A percentile compares a stretch with the other conserved stretches of the same genome.
phyloP scores from a whole-genome alignment of 129 eudicot genomes.

The Saussurea involucrata region DNA sequence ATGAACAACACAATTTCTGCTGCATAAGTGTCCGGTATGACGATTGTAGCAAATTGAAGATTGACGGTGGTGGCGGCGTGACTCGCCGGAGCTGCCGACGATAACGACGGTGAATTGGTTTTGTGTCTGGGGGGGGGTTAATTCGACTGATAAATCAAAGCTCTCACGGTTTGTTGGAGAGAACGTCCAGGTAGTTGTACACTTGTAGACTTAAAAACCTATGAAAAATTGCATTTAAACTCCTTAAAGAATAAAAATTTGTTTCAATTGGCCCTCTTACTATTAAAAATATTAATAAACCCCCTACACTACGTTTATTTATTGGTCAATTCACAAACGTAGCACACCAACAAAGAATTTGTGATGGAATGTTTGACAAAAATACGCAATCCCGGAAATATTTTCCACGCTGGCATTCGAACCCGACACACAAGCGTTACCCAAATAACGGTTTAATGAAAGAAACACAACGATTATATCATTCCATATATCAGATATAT shows the following conservation, averaged over 20 bases:
- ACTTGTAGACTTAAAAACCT: neutral
- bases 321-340: neutral
- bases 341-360: neutral
- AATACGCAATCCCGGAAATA: neutral
- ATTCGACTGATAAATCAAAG: conserved; percentile 20
- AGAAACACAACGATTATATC: neutral
- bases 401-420: neutral
- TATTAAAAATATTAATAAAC: neutral
- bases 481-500: no score
- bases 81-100: conserved; percentile 12
- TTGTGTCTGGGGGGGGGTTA: neutral
- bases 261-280: neutral
- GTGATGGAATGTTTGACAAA: neutral
- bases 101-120: conserved; percentile 6
- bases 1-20: neutral
- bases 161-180: neutral
- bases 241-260: neutral
- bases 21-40: conserved; percentile 10
- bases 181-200: neutral
- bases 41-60: conserved; percentile 8
- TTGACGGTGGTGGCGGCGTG: neutral
- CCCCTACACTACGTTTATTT: neutral
- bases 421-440: neutral
- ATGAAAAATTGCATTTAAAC: neutral
- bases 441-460: neutral